phyloP scores from a whole-genome alignment of 2,329 filamentous ascomycete genomes.

The Alternaria ventricosa region DNA sequence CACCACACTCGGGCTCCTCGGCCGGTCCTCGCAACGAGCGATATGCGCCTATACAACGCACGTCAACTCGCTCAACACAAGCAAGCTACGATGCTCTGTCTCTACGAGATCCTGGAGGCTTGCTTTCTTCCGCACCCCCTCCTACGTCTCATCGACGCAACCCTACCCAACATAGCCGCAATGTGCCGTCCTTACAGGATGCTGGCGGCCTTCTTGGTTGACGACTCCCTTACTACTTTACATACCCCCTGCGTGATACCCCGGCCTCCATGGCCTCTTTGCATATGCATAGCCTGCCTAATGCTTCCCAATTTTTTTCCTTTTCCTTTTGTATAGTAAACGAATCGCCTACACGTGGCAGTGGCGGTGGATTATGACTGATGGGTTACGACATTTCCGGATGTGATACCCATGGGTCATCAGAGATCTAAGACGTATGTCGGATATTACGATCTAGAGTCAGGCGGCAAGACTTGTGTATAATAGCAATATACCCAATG shows the following conservation, averaged over 20 bases:
- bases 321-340: constrained; percentile 11
- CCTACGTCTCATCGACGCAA: constrained; percentile 25
- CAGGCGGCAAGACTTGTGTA: constrained; percentile 4
- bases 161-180: constrained; percentile 29
- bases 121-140: constrained; percentile 23
- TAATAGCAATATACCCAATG: constrained; percentile 1
- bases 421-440: neutral
- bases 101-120: constrained; percentile 40
- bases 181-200: constrained; percentile 40
- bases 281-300: constrained; percentile 29
- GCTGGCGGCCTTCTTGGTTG: constrained; percentile 41
- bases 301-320: constrained; percentile 13
- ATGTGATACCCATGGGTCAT: neutral
- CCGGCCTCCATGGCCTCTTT: constrained; percentile 28
- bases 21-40: constrained; percentile 16
- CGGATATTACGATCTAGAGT: neutral
- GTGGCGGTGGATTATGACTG: constrained; percentile 24
- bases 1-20: constrained; percentile 24
- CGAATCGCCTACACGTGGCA: constrained; percentile 29
- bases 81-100: constrained; percentile 33
- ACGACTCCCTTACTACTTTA: constrained; percentile 14
- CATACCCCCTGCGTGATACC: constrained; percentile 42
- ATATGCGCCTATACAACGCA: constrained; percentile 23
- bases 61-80: constrained; percentile 29
- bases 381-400: constrained; percentile 12